Base-by-base conservation (phyloP, 140 eudicot genomes). In the Flaveria floridana region DNA sequence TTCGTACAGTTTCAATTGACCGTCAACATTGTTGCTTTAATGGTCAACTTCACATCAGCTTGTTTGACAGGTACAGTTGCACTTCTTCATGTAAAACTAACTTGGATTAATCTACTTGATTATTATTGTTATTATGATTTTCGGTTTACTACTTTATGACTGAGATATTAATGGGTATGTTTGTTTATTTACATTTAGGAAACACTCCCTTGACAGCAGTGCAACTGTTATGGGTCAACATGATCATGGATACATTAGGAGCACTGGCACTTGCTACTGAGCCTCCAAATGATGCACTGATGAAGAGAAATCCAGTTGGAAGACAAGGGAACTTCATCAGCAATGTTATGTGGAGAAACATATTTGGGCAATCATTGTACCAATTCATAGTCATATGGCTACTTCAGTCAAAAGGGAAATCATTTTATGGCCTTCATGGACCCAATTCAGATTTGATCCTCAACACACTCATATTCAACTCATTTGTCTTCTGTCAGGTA, bases 401-500 rank as follows among this genome's bases (percentile, higher is more conserved):
- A 34, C 96, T 92, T 65, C 98, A 92, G 77, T 70, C 86, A 2
- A 72, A 78, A 34, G 98, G 98, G 25, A 87, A 78, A 63, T 39
- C 81, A 7, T 50, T 84, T 12, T 92, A 89, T 66, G 70, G 77
- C 26, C 92, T 87, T n/a, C 59, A 82, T 25, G 87, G 85, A 39
- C 62, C 79, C 6, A 76, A 86, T 71, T 74, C 95, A 19, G 89
- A 81, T 55, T 34, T 80, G 81, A 71, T 76, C 86, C 90, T 85
- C 19, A 92, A 92, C 87, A 92, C 98, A 7, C 89, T 92, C 11
- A 92, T 92, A 42, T 89, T 92, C 87, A 92, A 92, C 83, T 80
- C 96, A 10, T 92, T 92, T 46, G 98, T 92, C 84, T 92, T 89
- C 76, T 92, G 98, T 62, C 96, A 92, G 96, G 95, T 92, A 87